A percentile compares a stretch with the other conserved stretches of the same genome.
Evolutionary conservation across 768 basidiomycete genomes (phyloP).

Genomic region (Tricholoma bakamatsutake): DNA sequence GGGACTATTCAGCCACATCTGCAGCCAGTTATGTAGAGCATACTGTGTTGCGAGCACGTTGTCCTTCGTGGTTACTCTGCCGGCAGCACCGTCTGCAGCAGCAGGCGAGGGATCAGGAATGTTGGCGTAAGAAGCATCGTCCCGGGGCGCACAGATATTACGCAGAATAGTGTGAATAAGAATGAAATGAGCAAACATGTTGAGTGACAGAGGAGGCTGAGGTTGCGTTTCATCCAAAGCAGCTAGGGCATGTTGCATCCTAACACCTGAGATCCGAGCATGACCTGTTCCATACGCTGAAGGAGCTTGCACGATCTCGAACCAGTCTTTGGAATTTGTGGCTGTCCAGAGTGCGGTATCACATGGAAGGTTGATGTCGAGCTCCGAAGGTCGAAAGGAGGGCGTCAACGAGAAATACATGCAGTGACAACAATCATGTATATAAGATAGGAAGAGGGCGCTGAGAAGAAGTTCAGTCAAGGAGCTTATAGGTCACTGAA

Average conservation of each 20-base stretch:
- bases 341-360: conserved; percentile 53
- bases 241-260: conserved; percentile 31
- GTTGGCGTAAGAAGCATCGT: conserved; percentile 10
- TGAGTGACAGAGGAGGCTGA: conserved; percentile 25
- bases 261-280: conserved; percentile 29
- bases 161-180: conserved; percentile 42
- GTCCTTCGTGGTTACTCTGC: conserved; percentile 3
- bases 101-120: background rate
- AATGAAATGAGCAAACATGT: conserved; percentile 39
- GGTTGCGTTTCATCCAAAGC: conserved; percentile 28
- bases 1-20: conserved; percentile 43
- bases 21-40: conserved; percentile 55
- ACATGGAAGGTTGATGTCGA: conserved; percentile 48
- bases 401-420: conserved; percentile 48
- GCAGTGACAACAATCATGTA: conserved; percentile 52
- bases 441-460: conserved; percentile 42
- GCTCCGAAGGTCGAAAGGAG: conserved; percentile 40
- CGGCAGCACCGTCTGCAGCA: background rate
- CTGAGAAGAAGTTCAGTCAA: conserved; percentile 22
- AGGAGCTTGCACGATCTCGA: conserved; percentile 29
- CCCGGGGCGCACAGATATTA: conserved; percentile 27
- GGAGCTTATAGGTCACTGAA: conserved; percentile 2
- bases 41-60: conserved; percentile 34
- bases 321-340: conserved; percentile 43
- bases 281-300: conserved; percentile 36